A percentile compares a stretch with the other conserved stretches of the same genome.
Conservation (phyloP, 768 basidiomycete genomes). For the Leccinum longicurvipes region DNA sequence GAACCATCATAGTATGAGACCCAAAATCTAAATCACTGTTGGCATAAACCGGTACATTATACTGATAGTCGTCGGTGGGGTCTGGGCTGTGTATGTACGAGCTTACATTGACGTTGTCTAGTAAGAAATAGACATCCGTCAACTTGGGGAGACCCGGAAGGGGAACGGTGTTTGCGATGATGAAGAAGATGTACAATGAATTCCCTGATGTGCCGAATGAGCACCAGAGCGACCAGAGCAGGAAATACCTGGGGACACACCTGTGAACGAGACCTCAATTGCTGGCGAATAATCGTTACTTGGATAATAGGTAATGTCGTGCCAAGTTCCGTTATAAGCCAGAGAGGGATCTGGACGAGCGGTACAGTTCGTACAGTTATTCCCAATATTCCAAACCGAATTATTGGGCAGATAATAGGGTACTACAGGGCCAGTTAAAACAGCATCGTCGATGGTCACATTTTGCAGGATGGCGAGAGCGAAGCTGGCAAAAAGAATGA, state of each 20-base stretch:
- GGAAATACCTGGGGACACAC: background rate
- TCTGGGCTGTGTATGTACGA: slow-evolving; percentile 3
- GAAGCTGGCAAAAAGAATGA: background rate
- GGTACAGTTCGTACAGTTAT: background rate
- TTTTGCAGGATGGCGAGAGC: slow-evolving; percentile 10
- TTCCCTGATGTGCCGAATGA: slow-evolving; percentile 6
- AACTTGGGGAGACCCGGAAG: background rate
- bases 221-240: background rate
- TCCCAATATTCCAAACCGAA: slow-evolving; percentile 3
- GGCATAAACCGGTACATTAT: slow-evolving; percentile 14
- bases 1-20: slow-evolving; percentile 7
- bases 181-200: slow-evolving; percentile 18
- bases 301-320: slow-evolving; percentile 4
- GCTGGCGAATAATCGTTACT: background rate
- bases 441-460: slow-evolving; percentile 17
- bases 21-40: slow-evolving; percentile 5
- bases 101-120: background rate
- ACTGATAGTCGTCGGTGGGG: slow-evolving; percentile 1
- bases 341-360: background rate
- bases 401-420: slow-evolving; percentile 8
- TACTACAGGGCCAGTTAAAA: slow-evolving; percentile 2
- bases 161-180: slow-evolving; percentile 7
- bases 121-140: slow-evolving; percentile 5
- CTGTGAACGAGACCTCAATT: slow-evolving; percentile 12
- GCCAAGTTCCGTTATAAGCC: slow-evolving; percentile 17